Conservation (phyloP, 2,329 filamentous ascomycete species). For the Diaporthe batatas region DNA sequence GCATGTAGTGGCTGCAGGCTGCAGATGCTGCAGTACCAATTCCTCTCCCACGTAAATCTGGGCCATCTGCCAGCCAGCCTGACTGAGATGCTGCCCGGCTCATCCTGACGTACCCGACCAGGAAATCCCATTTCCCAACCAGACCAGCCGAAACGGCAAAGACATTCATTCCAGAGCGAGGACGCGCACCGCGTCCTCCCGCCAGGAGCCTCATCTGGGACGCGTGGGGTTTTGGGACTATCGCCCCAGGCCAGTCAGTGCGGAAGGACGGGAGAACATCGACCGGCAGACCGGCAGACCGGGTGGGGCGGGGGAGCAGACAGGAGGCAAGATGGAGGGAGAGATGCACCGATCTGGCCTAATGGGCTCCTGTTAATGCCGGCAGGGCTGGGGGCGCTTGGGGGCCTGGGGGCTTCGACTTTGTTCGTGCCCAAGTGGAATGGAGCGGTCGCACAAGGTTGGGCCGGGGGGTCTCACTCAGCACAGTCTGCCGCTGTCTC, state of each 20-base stretch:
- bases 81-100: background rate
- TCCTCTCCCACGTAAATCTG: background rate
- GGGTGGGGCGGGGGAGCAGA: background rate
- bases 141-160: constrained; percentile 14
- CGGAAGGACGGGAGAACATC: constrained; percentile 5
- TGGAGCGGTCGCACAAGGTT: constrained; percentile 33
- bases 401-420: background rate
- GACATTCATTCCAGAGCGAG: constrained; percentile 33
- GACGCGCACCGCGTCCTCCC: constrained; percentile 17
- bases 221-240: constrained; percentile 22
- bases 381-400: constrained; percentile 11
- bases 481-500: constrained; percentile 15
- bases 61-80: background rate
- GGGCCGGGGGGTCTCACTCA: constrained; percentile 24
- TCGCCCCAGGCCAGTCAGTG: constrained; percentile 9
- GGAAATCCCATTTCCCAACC: background rate
- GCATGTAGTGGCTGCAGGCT: constrained; percentile 21
- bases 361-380: constrained; percentile 8
- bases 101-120: background rate
- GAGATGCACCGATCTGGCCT: constrained; percentile 13
- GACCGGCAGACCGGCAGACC: no score
- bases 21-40: constrained; percentile 7
- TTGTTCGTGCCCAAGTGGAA: constrained; percentile 25
- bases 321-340: background rate
- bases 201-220: background rate